These are phyloP conservation scores for Phytophthora uliginosa DNA, from an alignment of 352 stramenopile species.

Conservation along the genomic window DNA sequence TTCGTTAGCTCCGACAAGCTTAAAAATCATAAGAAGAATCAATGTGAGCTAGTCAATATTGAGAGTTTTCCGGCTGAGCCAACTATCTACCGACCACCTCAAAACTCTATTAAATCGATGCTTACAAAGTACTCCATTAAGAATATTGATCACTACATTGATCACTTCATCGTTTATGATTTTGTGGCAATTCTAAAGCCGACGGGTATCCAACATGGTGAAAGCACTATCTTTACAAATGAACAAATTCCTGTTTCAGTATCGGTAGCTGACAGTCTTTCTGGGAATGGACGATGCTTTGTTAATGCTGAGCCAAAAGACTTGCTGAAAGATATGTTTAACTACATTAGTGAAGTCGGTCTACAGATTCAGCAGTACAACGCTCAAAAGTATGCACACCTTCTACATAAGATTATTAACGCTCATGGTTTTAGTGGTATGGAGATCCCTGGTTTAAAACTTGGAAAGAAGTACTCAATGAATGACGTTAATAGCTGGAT, in stretches of 20 bases:
- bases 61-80: neutral
- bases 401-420: constrained; percentile 7
- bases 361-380: constrained; percentile 1
- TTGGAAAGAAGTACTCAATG: constrained; percentile 5
- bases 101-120: neutral
- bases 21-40: no score
- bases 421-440: constrained; percentile 7
- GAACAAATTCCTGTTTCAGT: constrained; percentile 13
- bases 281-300: constrained; percentile 1
- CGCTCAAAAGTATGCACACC: neutral
- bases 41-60: constrained; percentile 4
- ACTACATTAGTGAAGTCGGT: neutral
- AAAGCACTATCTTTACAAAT: constrained; percentile 8
- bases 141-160: constrained; percentile 6
- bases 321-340: neutral
- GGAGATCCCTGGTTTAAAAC: neutral
- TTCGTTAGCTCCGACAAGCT: neutral
- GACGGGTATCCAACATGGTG: neutral
- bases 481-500: constrained; percentile 4
- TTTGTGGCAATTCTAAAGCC: constrained; percentile 11
- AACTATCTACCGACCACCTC: neutral
- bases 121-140: constrained; percentile 10
- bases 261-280: constrained; percentile 3
- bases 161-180: constrained; percentile 20
- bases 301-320: neutral